phyloP scores from a whole-genome alignment of 345 rosid species.

The Physaria fendleri region DNA sequence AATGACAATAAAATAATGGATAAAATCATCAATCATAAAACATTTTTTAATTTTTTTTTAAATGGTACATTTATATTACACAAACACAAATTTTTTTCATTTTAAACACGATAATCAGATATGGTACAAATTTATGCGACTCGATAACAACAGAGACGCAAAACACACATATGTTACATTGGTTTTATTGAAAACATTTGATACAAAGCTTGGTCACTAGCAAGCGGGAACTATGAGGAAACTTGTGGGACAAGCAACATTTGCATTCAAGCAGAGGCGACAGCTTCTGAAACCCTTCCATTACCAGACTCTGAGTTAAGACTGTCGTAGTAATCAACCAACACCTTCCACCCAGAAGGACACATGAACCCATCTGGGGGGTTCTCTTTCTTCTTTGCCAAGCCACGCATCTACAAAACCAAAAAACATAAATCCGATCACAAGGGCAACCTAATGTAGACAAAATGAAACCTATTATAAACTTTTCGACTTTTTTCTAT shows the following conservation, averaged over 20 bases:
- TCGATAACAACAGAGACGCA: background rate
- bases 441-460: conserved; percentile 55
- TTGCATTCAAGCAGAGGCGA: conserved; percentile 44
- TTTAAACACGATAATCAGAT: background rate
- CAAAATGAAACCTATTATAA: background rate
- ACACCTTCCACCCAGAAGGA: conserved; percentile 87
- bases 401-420: conserved; percentile 69
- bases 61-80: too few species aligned
- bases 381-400: conserved; percentile 86
- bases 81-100: conserved; percentile 5
- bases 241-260: background rate
- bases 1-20: too few species aligned
- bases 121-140: conserved; percentile 12
- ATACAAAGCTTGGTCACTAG: background rate
- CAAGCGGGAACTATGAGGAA: background rate
- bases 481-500: background rate
- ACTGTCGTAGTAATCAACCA: conserved; percentile 85
- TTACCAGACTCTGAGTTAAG: conserved; percentile 33
- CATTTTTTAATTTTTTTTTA: too few species aligned
- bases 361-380: conserved; percentile 98
- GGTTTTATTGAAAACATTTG: conserved; percentile 15
- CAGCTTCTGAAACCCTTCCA: conserved; percentile 48
- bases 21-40: too few species aligned
- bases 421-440: background rate
- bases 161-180: conserved; percentile 7